Evolutionary conservation across 2,329 filamentous ascomycete species (phyloP).

Genomic region (Verticillium isaacii): DNA sequence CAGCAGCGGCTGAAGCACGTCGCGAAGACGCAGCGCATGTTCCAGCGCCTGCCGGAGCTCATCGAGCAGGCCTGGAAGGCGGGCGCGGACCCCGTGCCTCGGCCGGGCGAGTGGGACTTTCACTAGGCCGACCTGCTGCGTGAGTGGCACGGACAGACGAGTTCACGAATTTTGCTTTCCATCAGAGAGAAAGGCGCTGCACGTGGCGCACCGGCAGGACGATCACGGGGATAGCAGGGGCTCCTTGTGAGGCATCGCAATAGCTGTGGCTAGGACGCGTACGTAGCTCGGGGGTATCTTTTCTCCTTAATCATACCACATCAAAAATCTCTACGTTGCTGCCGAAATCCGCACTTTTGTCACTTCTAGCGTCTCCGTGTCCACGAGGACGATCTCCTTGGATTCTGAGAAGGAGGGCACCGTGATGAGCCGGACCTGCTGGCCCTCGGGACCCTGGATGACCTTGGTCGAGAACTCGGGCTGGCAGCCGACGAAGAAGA

Average conservation of each 20-base stretch:
- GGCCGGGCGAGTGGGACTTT: constrained; percentile 8
- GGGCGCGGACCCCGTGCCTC: not conserved
- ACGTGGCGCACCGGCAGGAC: too few relatives aligned
- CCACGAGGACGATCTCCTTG: constrained; percentile 75
- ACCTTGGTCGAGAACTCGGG: constrained; percentile 69
- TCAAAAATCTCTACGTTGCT: not conserved
- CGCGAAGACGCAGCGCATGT: constrained; percentile 6
- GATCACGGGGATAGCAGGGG: too few relatives aligned
- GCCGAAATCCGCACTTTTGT: constrained; percentile 59
- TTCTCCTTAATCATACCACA: constrained; percentile 4
- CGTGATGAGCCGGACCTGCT: constrained; percentile 72
- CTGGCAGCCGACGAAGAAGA: constrained; percentile 88
- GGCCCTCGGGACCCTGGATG: constrained; percentile 62
- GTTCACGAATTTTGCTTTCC: too few relatives aligned
- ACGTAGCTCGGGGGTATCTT: not conserved
- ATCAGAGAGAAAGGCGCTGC: too few relatives aligned
- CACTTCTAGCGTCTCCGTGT: constrained; percentile 78
- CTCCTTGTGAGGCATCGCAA: not conserved
- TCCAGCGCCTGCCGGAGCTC: constrained; percentile 6
- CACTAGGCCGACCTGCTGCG: constrained; percentile 2
- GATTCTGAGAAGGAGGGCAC: constrained; percentile 78
- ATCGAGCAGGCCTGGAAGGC: constrained; percentile 7
- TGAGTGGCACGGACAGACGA: too few relatives aligned
- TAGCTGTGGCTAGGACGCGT: not conserved
- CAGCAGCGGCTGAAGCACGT: constrained; percentile 7